Evolutionary conservation across 805 yeast species (phyloP).

Genomic region (Jamesozyma lodderae): DNA sequence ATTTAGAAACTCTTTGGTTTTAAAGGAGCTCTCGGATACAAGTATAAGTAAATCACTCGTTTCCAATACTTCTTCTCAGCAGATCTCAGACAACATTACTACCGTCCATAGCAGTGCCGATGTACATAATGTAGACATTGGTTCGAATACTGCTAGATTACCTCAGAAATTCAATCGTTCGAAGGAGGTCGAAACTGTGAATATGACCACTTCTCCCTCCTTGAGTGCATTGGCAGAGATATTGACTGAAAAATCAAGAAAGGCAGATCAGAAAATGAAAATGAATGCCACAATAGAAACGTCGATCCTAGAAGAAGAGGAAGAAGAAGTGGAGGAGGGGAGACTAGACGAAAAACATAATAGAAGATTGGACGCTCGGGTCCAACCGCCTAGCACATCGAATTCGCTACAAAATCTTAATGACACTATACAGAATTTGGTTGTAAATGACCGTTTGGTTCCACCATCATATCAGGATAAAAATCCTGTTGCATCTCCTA

Average conservation of each 20-base stretch:
- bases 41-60: conserved; percentile 4
- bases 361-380: too few species aligned
- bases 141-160: too few species aligned
- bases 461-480: not conserved
- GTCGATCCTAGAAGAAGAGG: conserved; percentile 20
- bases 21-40: conserved; percentile 22
- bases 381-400: too few species aligned
- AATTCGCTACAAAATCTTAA: not conserved
- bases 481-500: conserved; percentile 23
- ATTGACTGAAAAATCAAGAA: conserved; percentile 31
- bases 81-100: not conserved
- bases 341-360: not conserved
- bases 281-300: conserved; percentile 9
- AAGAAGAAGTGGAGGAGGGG: conserved; percentile 9
- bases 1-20: conserved; percentile 27
- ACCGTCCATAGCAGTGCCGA: not conserved
- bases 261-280: conserved; percentile 21
- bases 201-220: conserved; percentile 37
- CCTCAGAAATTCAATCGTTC: not conserved
- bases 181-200: conserved; percentile 21
- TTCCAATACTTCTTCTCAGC: not conserved
- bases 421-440: not conserved
- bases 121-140: too few species aligned
- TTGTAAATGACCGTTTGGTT: not conserved
- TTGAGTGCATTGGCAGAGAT: conserved; percentile 36